Percentiles rank a stretch among this genome's conserved stretches.
phyloP scores from a whole-genome alignment of 2,329 filamentous ascomycete genomes.

The Chaetomium strumarium region DNA sequence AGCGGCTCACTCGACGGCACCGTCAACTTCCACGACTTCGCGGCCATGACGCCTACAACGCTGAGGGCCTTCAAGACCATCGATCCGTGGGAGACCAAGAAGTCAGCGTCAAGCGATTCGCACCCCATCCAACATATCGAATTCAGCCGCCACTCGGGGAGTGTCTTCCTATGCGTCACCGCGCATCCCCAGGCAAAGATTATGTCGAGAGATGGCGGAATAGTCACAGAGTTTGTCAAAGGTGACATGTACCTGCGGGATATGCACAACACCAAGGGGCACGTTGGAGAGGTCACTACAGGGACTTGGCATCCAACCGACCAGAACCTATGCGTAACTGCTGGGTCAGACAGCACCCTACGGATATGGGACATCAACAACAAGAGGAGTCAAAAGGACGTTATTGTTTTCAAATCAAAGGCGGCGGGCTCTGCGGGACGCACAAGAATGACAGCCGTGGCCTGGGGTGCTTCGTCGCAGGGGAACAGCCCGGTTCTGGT shows the following conservation, averaged over 20 bases:
- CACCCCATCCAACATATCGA: slow-evolving; percentile 82
- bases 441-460: slow-evolving; percentile 88
- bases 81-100: slow-evolving; percentile 76
- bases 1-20: slow-evolving; percentile 90
- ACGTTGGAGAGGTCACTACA: slow-evolving; percentile 84
- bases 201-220: slow-evolving; percentile 80
- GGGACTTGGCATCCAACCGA: slow-evolving; percentile 89
- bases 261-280: slow-evolving; percentile 96
- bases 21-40: slow-evolving; percentile 90
- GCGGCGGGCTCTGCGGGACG: slow-evolving; percentile 82
- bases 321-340: slow-evolving; percentile 78
- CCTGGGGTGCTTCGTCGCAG: slow-evolving; percentile 72
- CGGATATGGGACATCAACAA: slow-evolving; percentile 97
- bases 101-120: slow-evolving; percentile 66
- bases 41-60: slow-evolving; percentile 91
- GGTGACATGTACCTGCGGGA: slow-evolving; percentile 98
- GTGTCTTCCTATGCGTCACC: slow-evolving; percentile 77
- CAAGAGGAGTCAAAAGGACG: slow-evolving; percentile 81
- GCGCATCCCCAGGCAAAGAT: slow-evolving; percentile 88
- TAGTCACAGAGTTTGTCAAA: slow-evolving; percentile 84
- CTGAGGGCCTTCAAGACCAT: slow-evolving; percentile 89
- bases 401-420: slow-evolving; percentile 93
- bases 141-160: slow-evolving; percentile 77
- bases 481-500: slow-evolving; percentile 76
- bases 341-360: slow-evolving; percentile 89